A percentile compares a stretch with the other conserved stretches of the same genome.
These are phyloP conservation scores for Syncephalastrum contaminatum DNA, from an alignment of 371 early-diverging fungal genomes.

Conservation along the genomic window DNA sequence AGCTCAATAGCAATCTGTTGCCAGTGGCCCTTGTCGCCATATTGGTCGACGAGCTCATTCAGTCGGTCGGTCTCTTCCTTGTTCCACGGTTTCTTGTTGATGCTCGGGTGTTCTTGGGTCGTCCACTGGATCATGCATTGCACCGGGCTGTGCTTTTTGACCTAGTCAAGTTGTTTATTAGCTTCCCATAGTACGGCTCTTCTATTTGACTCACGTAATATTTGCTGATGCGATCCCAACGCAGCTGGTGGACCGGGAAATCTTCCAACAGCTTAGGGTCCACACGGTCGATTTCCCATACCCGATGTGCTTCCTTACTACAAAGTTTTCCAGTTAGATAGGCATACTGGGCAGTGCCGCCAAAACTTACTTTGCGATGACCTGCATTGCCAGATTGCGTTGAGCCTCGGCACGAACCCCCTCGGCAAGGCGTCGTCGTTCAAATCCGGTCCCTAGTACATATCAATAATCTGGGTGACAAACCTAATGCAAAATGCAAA, in stretches of 20 bases:
- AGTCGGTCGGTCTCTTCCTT: conserved; percentile 54
- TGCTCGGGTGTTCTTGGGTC: conserved; percentile 78
- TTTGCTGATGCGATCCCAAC: conserved; percentile 69
- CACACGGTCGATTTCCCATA: conserved; percentile 50
- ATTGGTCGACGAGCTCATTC: conserved; percentile 38
- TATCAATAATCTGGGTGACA: neutral
- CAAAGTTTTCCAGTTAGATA: neutral
- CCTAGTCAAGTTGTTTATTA: conserved; percentile 21
- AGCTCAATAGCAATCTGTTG: conserved; percentile 56
- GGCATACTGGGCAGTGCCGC: no score
- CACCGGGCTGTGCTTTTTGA: conserved; percentile 57
- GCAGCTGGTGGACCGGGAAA: conserved; percentile 59
- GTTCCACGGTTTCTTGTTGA: conserved; percentile 74
- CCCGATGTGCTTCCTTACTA: conserved; percentile 29
- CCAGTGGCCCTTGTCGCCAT: conserved; percentile 59
- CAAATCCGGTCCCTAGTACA: conserved; percentile 24
- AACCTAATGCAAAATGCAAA: no score
- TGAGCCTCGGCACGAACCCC: conserved; percentile 32
- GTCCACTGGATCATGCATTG: conserved; percentile 86
- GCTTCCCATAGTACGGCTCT: neutral
- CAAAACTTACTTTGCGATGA: conserved; percentile 20
- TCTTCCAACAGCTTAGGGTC: conserved; percentile 47
- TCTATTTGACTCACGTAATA: conserved; percentile 43
- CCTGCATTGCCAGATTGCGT: conserved; percentile 15
- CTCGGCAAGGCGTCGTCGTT: conserved; percentile 22